Percentiles rank a stretch among this genome's conserved stretches.
Evolutionary conservation across 768 basidiomycete genomes (phyloP).

Genomic region (Mycena vitilis): DNA sequence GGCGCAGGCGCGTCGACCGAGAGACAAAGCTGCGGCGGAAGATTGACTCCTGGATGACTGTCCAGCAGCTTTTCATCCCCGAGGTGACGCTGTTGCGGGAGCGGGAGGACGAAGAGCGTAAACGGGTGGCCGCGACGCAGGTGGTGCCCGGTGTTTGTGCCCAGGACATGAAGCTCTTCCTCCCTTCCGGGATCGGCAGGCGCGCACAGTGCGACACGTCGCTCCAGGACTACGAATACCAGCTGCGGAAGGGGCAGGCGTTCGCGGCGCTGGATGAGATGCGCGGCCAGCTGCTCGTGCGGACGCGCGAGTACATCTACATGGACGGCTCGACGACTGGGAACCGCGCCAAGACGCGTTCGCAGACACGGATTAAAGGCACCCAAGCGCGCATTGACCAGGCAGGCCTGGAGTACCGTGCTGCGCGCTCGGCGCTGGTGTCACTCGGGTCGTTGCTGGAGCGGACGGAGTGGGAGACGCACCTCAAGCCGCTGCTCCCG

Average conservation of each 20-base stretch:
- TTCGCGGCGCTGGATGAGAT: neutral
- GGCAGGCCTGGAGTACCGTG: constrained; percentile 34
- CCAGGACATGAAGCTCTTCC: constrained; percentile 31
- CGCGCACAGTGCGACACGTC: no score
- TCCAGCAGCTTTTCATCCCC: constrained; percentile 10
- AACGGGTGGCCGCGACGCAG: neutral
- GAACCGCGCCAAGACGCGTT: constrained; percentile 40
- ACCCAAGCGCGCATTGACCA: constrained; percentile 35
- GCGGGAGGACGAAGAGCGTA: constrained; percentile 1
- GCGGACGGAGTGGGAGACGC: constrained; percentile 30
- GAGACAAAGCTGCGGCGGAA: constrained; percentile 8
- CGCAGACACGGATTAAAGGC: constrained; percentile 27
- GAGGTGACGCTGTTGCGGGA: neutral
- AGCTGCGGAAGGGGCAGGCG: neutral
- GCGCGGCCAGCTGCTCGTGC: neutral
- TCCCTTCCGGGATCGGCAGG: constrained; percentile 37
- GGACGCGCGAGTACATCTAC: neutral
- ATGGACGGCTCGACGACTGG: constrained; percentile 33
- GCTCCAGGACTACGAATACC: neutral
- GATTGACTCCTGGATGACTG: constrained; percentile 15
- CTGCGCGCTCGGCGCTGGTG: constrained; percentile 34
- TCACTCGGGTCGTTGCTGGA: constrained; percentile 5
- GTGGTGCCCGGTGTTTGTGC: neutral
- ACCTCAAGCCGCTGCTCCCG: constrained; percentile 21
- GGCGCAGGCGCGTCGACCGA: neutral